A percentile compares a stretch with the other conserved stretches of the same genome.
Conservation (phyloP, 2,329 filamentous ascomycete species). For the Xylaria sp. region DNA sequence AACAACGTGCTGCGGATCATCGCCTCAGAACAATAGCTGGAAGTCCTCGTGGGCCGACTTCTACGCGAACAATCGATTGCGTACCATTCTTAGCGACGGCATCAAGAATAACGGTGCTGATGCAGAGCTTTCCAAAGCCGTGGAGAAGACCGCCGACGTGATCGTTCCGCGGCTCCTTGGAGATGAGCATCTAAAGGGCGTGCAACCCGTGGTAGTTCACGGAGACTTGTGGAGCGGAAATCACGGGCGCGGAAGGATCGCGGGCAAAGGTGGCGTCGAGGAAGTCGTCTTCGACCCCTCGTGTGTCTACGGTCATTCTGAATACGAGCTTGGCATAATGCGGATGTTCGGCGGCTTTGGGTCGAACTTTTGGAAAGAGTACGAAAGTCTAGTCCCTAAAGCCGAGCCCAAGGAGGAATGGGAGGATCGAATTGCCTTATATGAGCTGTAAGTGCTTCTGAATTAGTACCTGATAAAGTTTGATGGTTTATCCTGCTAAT, state of each 20-base stretch:
- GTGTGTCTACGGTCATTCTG: constrained; percentile 84
- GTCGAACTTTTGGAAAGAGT: constrained; percentile 77
- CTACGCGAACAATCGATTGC: constrained; percentile 80
- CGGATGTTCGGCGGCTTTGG: constrained; percentile 94
- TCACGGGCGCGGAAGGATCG: constrained; percentile 73
- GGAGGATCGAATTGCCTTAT: constrained; percentile 82
- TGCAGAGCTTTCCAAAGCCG: constrained; percentile 67
- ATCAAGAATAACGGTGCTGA: constrained; percentile 73
- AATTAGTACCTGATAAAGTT: background rate
- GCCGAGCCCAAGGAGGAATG: constrained; percentile 85
- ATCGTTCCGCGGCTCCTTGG: constrained; percentile 84
- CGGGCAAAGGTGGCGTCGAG: constrained; percentile 62
- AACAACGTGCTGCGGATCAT: constrained; percentile 87
- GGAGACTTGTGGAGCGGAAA: constrained; percentile 97
- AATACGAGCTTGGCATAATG: constrained; percentile 96
- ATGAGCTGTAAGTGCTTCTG: constrained; percentile 75
- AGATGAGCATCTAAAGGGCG: constrained; percentile 70
- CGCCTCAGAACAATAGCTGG: constrained; percentile 82
- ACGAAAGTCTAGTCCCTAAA: constrained; percentile 78
- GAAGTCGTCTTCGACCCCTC: constrained; percentile 87
- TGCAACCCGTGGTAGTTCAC: constrained; percentile 85
- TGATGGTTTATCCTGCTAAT: constrained; percentile 19
- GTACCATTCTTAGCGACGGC: constrained; percentile 69
- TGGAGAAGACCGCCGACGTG: constrained; percentile 70
- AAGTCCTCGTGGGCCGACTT: constrained; percentile 83